phyloP scores from a whole-genome alignment of 352 stramenopile genomes.

The Phytophthora boehmeriae region DNA sequence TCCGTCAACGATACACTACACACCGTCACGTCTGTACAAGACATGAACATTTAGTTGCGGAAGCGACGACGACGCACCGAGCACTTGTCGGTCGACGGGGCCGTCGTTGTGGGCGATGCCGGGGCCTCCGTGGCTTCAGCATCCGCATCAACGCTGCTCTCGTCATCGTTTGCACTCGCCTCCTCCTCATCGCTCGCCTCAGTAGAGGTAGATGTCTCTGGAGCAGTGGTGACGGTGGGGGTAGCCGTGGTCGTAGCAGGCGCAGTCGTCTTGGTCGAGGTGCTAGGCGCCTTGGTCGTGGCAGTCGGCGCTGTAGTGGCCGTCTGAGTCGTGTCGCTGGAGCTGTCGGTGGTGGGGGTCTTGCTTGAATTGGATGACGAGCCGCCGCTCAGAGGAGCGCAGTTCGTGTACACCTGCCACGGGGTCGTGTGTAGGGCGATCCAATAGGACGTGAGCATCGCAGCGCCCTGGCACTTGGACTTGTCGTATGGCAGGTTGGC shows the following conservation, averaged over 20 bases:
- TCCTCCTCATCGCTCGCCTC: constrained; percentile 8
- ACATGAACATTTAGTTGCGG: constrained; percentile 24
- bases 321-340: neutral
- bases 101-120: constrained; percentile 6
- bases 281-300: no score
- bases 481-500: constrained; percentile 50
- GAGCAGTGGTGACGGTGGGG: neutral
- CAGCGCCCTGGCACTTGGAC: constrained; percentile 47
- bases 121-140: constrained; percentile 18
- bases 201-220: constrained; percentile 10
- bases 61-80: constrained; percentile 35
- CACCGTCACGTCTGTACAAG: neutral
- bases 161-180: constrained; percentile 11
- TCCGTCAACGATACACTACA: constrained; percentile 14
- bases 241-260: constrained; percentile 1
- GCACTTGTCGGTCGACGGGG: constrained; percentile 35
- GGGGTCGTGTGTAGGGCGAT: constrained; percentile 40
- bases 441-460: no score
- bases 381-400: constrained; percentile 18
- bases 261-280: constrained; percentile 6
- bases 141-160: constrained; percentile 17
- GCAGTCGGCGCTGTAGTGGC: neutral
- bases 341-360: neutral
- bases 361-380: neutral
- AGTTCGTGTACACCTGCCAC: constrained; percentile 45